Percentiles rank a stretch among this genome's conserved stretches.
Conservation (phyloP, 2,329 filamentous ascomycete species). For the Truncatella angustata region DNA sequence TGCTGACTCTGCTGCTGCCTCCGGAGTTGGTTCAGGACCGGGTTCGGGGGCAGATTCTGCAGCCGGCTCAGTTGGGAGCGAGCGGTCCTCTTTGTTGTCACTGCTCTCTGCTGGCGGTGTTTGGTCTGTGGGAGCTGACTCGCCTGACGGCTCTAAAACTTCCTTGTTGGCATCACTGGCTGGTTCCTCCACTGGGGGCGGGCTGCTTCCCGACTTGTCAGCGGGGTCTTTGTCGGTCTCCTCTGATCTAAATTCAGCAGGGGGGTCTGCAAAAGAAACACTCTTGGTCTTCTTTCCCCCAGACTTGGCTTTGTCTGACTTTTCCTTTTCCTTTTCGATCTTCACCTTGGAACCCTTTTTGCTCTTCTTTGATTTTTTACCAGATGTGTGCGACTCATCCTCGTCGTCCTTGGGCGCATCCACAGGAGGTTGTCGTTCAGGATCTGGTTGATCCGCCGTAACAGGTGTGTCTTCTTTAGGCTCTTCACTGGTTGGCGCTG, state of each 20-base stretch:
- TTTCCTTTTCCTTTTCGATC: too few relatives aligned
- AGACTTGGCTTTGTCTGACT: conserved; percentile 9
- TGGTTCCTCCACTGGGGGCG: neutral
- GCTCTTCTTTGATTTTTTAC: conserved; percentile 8
- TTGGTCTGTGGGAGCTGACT: too few relatives aligned
- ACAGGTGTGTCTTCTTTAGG: too few relatives aligned
- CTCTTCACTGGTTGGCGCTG: too few relatives aligned
- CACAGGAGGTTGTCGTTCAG: too few relatives aligned
- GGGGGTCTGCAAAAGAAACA: conserved; percentile 1
- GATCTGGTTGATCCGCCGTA: too few relatives aligned
- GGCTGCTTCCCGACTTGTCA: neutral
- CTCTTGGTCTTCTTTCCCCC: conserved; percentile 1
- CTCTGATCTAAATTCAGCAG: neutral
- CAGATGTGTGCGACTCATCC: neutral
- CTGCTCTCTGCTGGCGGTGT: too few relatives aligned
- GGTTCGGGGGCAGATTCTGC: neutral
- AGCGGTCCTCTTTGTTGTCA: neutral
- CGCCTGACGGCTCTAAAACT: too few relatives aligned
- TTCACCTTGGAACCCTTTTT: conserved; percentile 13
- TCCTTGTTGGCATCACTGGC: neutral
- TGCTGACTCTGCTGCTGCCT: neutral
- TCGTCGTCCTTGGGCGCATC: neutral
- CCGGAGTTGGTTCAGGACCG: neutral
- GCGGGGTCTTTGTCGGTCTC: neutral
- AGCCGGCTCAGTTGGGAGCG: neutral